Conservation (phyloP, 2,329 filamentous ascomycete species). For the Sclerotinia minor region DNA sequence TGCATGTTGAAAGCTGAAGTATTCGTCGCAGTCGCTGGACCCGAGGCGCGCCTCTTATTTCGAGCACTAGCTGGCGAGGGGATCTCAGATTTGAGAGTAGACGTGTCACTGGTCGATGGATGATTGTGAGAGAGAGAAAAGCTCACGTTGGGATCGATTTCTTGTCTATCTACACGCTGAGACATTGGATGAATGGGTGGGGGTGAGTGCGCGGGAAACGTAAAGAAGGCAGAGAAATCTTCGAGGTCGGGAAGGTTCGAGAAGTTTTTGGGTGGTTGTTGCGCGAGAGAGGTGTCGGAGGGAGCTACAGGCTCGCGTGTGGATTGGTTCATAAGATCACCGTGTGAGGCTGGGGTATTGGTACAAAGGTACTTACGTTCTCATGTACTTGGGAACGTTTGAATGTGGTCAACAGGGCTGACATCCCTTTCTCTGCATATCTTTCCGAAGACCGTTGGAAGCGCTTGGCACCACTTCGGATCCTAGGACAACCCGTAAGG, state of each 20-base stretch:
- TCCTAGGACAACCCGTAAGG: slow-evolving; percentile 21
- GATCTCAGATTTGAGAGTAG: slow-evolving; percentile 32
- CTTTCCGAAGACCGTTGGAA: slow-evolving; percentile 30
- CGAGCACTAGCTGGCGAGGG: slow-evolving; percentile 27
- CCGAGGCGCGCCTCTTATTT: slow-evolving; percentile 38
- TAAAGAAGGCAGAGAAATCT: slow-evolving; percentile 17
- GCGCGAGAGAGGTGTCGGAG: slow-evolving; percentile 30
- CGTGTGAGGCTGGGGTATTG: slow-evolving; percentile 37
- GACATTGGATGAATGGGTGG: slow-evolving; percentile 37
- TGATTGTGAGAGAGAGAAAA: slow-evolving; percentile 33
- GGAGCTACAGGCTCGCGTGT: slow-evolving; percentile 32
- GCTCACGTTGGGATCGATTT: slow-evolving; percentile 33
- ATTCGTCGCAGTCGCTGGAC: slow-evolving; percentile 22
- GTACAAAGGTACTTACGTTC: slow-evolving; percentile 39
- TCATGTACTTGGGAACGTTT: slow-evolving; percentile 36
- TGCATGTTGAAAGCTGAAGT: slow-evolving; percentile 34
- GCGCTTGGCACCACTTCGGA: slow-evolving; percentile 23
- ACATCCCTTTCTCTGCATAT: slow-evolving; percentile 38
- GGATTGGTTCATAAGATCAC: slow-evolving; percentile 35
- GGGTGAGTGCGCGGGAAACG: slow-evolving; percentile 24
- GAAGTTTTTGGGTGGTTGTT: slow-evolving; percentile 25
- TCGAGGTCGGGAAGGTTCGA: slow-evolving; percentile 22
- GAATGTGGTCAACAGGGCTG: slow-evolving; percentile 35
- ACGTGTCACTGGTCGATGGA: slow-evolving; percentile 31
- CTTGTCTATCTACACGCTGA: slow-evolving; percentile 37